phyloP scores from a whole-genome alignment of 2,329 filamentous ascomycete species.

The Fusarium cyanostomum region DNA sequence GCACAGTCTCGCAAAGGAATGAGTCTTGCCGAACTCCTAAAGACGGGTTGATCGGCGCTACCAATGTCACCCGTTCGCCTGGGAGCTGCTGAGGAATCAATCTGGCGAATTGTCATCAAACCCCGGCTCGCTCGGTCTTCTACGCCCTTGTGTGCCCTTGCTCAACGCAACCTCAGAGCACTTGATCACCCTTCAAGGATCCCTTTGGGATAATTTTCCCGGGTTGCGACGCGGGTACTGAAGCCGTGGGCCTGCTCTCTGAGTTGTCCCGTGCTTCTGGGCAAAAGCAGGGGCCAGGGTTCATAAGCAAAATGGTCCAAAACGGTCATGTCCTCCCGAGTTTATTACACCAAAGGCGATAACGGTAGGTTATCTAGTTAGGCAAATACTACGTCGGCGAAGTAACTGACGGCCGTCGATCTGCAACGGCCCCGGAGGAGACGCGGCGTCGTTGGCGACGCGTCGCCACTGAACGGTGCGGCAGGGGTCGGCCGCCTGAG shows the following conservation, averaged over 20 bases:
- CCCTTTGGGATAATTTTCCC: conserved; percentile 32
- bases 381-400: conserved; percentile 7
- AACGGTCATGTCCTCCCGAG: background rate
- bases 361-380: background rate
- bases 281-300: conserved; percentile 9
- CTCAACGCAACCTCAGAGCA: conserved; percentile 18
- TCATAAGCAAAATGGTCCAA: conserved; percentile 23
- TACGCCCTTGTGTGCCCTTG: background rate
- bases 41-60: conserved; percentile 16
- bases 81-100: conserved; percentile 14
- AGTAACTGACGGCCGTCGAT: conserved; percentile 15
- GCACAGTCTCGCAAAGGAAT: no score
- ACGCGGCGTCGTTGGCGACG: no score
- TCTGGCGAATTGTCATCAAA: conserved; percentile 14
- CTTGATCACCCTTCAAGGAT: conserved; percentile 13
- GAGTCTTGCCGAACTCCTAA: background rate
- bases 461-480: conserved; percentile 26
- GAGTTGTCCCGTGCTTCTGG: conserved; percentile 9
- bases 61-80: conserved; percentile 13
- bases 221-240: conserved; percentile 19
- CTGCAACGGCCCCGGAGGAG: conserved; percentile 18
- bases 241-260: conserved; percentile 20
- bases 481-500: conserved; percentile 34
- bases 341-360: background rate
- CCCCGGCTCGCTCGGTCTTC: conserved; percentile 3